Conservation (phyloP, 2,329 filamentous ascomycete species). For the Beauveria pseudobassiana region DNA sequence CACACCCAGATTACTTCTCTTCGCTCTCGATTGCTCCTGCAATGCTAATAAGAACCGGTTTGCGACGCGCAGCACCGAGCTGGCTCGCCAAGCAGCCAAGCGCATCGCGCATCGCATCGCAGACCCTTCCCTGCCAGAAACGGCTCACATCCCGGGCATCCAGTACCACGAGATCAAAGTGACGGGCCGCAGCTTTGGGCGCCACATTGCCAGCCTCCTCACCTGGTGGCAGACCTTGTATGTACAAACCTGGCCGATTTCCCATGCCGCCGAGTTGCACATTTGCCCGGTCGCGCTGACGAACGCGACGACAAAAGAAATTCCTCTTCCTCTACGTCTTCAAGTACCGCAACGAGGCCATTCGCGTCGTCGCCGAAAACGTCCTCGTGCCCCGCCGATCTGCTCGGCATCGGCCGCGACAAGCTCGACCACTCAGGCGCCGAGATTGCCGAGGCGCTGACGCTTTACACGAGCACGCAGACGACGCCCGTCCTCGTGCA, state of each 20-base stretch:
- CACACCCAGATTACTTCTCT: too few species aligned
- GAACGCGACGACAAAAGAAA: slow-evolving; percentile 10
- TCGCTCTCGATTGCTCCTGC: not conserved
- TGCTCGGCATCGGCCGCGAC: slow-evolving; percentile 62
- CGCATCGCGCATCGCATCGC: slow-evolving; percentile 34
- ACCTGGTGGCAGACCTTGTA: slow-evolving; percentile 60
- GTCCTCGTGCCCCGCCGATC: slow-evolving; percentile 64
- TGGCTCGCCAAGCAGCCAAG: slow-evolving; percentile 59
- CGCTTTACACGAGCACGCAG: slow-evolving; percentile 21
- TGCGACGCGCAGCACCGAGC: slow-evolving; percentile 53
- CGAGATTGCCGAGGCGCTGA: slow-evolving; percentile 44
- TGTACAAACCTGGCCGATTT: slow-evolving; percentile 15
- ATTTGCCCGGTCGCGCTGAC: too few species aligned
- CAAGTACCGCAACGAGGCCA: slow-evolving; percentile 61
- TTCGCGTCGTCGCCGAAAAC: slow-evolving; percentile 59
- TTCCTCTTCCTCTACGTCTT: slow-evolving; percentile 55
- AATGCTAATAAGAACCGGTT: not conserved
- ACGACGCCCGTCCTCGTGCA: slow-evolving; percentile 65
- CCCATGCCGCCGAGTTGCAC: not conserved
- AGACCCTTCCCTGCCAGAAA: slow-evolving; percentile 44
- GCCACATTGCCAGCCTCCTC: slow-evolving; percentile 58
- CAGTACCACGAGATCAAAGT: slow-evolving; percentile 62
- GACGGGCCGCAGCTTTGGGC: slow-evolving; percentile 65
- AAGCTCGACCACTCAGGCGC: slow-evolving; percentile 60
- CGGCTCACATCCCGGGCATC: slow-evolving; percentile 56